Percentiles rank a stretch among this genome's conserved stretches.
These are phyloP conservation scores for Prunus mira DNA, from an alignment of 306 rosid genomes.

Conservation along the genomic window DNA sequence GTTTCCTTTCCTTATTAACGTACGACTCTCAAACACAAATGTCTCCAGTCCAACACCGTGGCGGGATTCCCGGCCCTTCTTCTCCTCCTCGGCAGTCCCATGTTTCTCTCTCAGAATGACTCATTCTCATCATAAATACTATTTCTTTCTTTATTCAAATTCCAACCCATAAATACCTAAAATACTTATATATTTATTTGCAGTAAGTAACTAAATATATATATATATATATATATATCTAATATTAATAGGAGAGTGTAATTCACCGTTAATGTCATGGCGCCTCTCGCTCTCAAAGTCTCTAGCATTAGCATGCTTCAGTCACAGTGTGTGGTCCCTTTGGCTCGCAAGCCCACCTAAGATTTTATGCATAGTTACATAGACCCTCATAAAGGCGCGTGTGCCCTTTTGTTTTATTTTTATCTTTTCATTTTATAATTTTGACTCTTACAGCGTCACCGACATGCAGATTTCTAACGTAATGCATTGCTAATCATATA, in stretches of 20 bases:
- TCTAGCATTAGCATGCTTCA: neutral
- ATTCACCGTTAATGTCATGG: neutral
- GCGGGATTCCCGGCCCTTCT: conserved; percentile 50
- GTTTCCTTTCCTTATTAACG: conserved; percentile 27
- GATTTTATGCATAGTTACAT: neutral
- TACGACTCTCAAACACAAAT: conserved; percentile 19
- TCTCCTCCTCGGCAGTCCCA: conserved; percentile 23
- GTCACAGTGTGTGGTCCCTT: neutral
- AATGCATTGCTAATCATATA: neutral
- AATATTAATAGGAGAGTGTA: neutral
- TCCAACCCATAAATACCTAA: neutral
- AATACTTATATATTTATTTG: neutral
- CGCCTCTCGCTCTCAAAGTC: neutral
- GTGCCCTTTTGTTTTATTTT: neutral
- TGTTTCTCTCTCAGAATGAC: conserved; percentile 7
- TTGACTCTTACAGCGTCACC: conserved; percentile 27
- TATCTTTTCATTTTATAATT: neutral
- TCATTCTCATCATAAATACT: too few relatives aligned
- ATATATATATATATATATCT: too few relatives aligned
- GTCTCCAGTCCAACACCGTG: conserved; percentile 24
- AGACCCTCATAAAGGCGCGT: neutral
- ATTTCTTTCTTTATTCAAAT: neutral
- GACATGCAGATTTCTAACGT: conserved; percentile 32
- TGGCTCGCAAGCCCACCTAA: neutral
- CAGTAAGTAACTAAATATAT: neutral